Evolutionary conservation across 768 basidiomycete genomes (phyloP), one percentile per base, ranked within the genome.

Genomic region (Mycena olivaceomarginata): DNA sequence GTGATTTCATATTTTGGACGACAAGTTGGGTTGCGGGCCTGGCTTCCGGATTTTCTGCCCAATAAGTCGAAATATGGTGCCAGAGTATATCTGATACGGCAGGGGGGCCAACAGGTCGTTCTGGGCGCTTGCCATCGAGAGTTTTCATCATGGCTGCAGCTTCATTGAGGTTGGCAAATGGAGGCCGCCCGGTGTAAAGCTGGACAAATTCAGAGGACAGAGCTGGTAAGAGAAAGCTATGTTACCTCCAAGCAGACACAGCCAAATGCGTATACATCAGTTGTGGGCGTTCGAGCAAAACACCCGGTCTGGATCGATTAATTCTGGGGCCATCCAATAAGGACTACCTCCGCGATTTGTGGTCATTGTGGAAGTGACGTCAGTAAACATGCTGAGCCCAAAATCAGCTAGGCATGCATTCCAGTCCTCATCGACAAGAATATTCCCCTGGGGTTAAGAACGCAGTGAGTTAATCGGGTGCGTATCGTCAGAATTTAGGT

Each of bases 291-390:
- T 65, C 84, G 74, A 18, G 75, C 31, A 56, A 81, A 81, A 82
- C 41, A 71, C 70, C n/a, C 74, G 70, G 64, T 82, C 82, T 4
- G 85, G 84, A 65, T 83, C 76, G 40, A 83, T 79, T 16, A 85
- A 79, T 74, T 86, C 85, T 1, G 31, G 31, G 31, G 85, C 85
- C 85, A 84, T 86, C 84, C 85, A 86, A 20, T 85, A 72, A 13
- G 80, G 72, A 18, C 81, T 80, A 20, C 85, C 85, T n/a, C 79
- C 82, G 15, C 80, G 77, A 51, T 80, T 81, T 4, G 82, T 78
- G 53, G 80, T 76, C 41, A 80, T 81, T 9, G 81, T 70, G 4
- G 79, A 72, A 2, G 83, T 85, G 13, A 78, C 82, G 46, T 85
- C 83, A 22, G 81, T 79, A 48, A 86, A 82, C 16, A 78, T 79